Evolutionary conservation across 2,329 filamentous ascomycete genomes (phyloP), one percentile per base, ranked within the genome.

Genomic region (Kalmusia sp.): DNA sequence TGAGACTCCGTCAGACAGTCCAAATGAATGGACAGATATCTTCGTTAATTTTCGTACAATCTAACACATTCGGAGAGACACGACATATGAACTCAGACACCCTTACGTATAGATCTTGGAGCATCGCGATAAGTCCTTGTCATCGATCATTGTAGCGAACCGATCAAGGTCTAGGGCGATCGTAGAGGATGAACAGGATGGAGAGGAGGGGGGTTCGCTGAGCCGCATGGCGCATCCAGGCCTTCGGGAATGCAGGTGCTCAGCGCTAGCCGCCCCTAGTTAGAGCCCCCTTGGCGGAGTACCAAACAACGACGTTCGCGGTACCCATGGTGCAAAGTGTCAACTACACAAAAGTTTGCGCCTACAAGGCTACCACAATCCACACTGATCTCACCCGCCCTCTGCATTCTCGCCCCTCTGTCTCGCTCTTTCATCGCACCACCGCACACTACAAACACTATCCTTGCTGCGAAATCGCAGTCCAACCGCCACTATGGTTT

Each of bases 281-380:
- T 17, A 37, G 8, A 17, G 14, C 11, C 11, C 1, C 11, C 57
- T 63, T 62, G 55, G 54, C 57, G 57, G 38, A 52, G 51, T 46
- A 61, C 51, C 51, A 41, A 55, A 33, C 47, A 31, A 52, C 39
- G 35, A n/a, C n/a, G n/a, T n/a, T 30, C 41, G 28, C 35, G 21
- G 39, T 30, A 51, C 40, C 43, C 54, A 55, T 69, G 62, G 67
- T 70, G 68, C 67, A 68, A 72, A 66, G 58, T 72, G 69, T 70
- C 66, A 64, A 64, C 52, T 49, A 54, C 48, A 54, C 52, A 51
- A 59, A 52, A 46, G 43, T 41, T 58, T 58, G 53, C 52, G 59
- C 60, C 57, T 57, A 45, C 35, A 41, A 65, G 63, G 60, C 59
- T 54, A 15, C 57, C 44, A 47, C 49, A 45, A 54, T 41, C 22